Evolutionary conservation across 2,329 filamentous ascomycete genomes (phyloP).

Genomic region (Monosporascus sp.): DNA sequence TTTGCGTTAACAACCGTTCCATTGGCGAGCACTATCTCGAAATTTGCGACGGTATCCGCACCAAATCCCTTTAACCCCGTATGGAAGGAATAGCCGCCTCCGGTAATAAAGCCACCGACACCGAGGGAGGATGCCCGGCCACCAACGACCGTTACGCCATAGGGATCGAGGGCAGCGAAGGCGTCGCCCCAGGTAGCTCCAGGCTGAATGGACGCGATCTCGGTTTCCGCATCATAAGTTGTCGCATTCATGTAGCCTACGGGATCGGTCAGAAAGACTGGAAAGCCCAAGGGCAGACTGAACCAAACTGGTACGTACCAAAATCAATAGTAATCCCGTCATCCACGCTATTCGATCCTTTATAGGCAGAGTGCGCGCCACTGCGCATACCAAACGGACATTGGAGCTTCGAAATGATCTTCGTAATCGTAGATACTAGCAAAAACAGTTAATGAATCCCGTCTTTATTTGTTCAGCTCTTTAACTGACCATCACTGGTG

Average conservation of each 20-base stretch:
- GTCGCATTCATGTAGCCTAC: conserved; percentile 25
- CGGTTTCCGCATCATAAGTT: conserved; percentile 20
- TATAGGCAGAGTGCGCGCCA: conserved; percentile 21
- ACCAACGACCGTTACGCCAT: conserved; percentile 22
- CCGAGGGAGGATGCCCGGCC: conserved; percentile 22
- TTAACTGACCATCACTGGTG: too few species aligned
- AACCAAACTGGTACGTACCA: conserved; percentile 2
- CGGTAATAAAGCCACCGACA: conserved; percentile 22
- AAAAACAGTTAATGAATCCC: too few species aligned
- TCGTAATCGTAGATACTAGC: conserved; percentile 29
- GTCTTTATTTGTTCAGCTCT: too few species aligned
- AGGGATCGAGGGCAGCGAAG: conserved; percentile 14
- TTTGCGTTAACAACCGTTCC: conserved; percentile 36
- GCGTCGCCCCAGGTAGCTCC: conserved; percentile 22
- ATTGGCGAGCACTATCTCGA: conserved; percentile 37
- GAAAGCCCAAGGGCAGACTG: not conserved
- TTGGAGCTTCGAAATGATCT: conserved; percentile 23
- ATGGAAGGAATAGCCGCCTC: conserved; percentile 25
- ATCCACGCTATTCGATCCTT: conserved; percentile 16
- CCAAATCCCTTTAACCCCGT: conserved; percentile 29
- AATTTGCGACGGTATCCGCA: conserved; percentile 35
- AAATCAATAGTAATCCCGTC: conserved; percentile 22
- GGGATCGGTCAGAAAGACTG: not conserved
- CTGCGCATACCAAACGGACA: conserved; percentile 17
- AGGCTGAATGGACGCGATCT: conserved; percentile 26